Evolutionary conservation across 805 yeast genomes (phyloP), one percentile per base, ranked within the genome.

Genomic region (Lipomyces starkeyi): DNA sequence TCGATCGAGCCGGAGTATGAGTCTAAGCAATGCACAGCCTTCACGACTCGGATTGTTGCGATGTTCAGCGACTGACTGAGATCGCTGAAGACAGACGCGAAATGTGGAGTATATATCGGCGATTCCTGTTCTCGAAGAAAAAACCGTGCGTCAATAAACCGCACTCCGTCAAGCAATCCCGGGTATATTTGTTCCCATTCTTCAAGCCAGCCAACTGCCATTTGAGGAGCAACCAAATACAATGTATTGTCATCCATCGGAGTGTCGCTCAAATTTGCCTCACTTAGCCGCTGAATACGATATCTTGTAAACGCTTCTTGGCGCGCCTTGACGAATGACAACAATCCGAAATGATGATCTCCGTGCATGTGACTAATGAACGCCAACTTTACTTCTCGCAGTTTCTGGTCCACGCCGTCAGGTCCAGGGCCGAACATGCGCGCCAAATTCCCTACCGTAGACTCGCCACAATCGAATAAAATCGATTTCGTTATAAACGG

Each of bases 401-500:
- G 82, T 1, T 90, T 78, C 27, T 76, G 74, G 1, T 74, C 73
- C 1, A 81, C 70, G 20, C 83, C 83, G 49, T 43, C 49, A 11
- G 49, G 49, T 17, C 49, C 49, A 9, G 82, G 80, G 0, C 88
- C 88, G 69, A 87, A 87, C 65, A 86, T 81, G 72, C 98, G 84
- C 40, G 80, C 76, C 69, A 95, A 78, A 0, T 91, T 80, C 1
- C 97, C 97, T 27, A 89, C 74, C 0, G 98, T 91, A 67, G 91
- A 93, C 76, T 95, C 99, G 20, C 99, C 99, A n/a, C 95, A 97
- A 79, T 95, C 99, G 49, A 95, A 79, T 27, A 95, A 73, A 0
- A 91, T 76, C 2, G 88, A 68, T 17, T 1, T 54, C 58, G 55
- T 0, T 72, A 74, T 25, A n/a, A 13, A 25, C 34, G 34, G 56